Conservation (phyloP, 345 rosid species). For the Mercurialis annua region DNA sequence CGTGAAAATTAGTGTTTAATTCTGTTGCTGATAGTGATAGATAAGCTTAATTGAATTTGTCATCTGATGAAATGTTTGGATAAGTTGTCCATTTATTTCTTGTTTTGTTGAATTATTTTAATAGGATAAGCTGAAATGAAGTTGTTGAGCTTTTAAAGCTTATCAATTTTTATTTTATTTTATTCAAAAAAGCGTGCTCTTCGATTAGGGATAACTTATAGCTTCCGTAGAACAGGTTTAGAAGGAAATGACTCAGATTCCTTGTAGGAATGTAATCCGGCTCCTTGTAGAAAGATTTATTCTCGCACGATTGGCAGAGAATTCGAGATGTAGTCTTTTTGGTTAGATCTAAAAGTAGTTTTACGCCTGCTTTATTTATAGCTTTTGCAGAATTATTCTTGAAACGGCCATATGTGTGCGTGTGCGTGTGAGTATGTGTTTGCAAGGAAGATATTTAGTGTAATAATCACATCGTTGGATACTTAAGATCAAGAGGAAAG, state of each 20-base stretch:
- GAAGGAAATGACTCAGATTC: conserved; percentile 5
- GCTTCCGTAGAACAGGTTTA: neutral
- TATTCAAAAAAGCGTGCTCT: neutral
- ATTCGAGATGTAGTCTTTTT: neutral
- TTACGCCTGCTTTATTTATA: neutral
- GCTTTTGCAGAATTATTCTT: neutral
- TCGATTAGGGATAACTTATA: neutral
- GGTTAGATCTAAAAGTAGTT: neutral
- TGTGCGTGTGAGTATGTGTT: too few species aligned
- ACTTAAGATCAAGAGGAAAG: neutral
- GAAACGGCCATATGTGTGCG: neutral
- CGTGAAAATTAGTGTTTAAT: neutral
- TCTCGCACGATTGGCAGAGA: neutral
- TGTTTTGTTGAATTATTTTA: too few species aligned
- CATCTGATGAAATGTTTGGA: neutral
- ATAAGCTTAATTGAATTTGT: neutral
- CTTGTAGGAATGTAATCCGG: neutral
- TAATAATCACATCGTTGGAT: neutral
- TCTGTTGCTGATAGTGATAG: neutral
- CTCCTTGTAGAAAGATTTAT: too few species aligned
- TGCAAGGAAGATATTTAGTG: too few species aligned
- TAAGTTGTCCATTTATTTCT: neutral
- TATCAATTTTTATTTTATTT: neutral
- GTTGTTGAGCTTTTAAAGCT: too few species aligned
- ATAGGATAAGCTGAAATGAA: too few species aligned